Evolutionary conservation across 2,329 filamentous ascomycete species (phyloP), one percentile per base, ranked within the genome.

Genomic region (Mycosphaerelloides madeirae): DNA sequence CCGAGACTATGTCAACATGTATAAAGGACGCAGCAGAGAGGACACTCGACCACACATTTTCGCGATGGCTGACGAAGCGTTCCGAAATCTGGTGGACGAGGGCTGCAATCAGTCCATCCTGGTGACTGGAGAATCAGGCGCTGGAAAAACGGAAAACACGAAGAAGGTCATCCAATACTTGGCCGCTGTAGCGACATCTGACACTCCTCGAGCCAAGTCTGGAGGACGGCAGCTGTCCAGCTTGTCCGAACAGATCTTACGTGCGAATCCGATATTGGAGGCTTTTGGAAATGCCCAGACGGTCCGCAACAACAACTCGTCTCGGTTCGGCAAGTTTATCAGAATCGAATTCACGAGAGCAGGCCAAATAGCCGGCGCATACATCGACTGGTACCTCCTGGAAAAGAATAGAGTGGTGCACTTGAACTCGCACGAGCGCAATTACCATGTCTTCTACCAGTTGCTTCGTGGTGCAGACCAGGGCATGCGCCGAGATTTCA

Each of bases 161-260:
- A 98, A 98, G 65, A 98, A 98, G 66, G 93, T 98, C 56, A 98
- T 98, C 43, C 94, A 98, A 61, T 98, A 98, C 62, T 80, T 98
- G 33, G 93, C 93, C 12, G 89, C 93, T 1, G 93, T 98, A 35
- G 93, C 93, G 8, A 85, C 87, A 32, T 81, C 87, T 0, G 91
- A 97, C 48, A 82, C 83, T 0, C 77, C 84, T 2, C 68, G 75
- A 44, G 70, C 68, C 2, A 76, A 77, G 63, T 78, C 66, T 71
- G 83, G 74, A 69, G 74, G 70, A 68, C 83, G 72, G 48, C 77
- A 84, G 53, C 80, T 91, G 50, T 85, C 88, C 11, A 95, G 88
- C 48, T 80, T 98, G 8, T 97, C 94, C 0, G 89, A 96, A 57
- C 94, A 98, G 68, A 98, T 98, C 29, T 73, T 98, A 32, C 81